Evolutionary conservation across 176 grass and related monocot genomes (phyloP).

Genomic region (Elaeis guineensis): DNA sequence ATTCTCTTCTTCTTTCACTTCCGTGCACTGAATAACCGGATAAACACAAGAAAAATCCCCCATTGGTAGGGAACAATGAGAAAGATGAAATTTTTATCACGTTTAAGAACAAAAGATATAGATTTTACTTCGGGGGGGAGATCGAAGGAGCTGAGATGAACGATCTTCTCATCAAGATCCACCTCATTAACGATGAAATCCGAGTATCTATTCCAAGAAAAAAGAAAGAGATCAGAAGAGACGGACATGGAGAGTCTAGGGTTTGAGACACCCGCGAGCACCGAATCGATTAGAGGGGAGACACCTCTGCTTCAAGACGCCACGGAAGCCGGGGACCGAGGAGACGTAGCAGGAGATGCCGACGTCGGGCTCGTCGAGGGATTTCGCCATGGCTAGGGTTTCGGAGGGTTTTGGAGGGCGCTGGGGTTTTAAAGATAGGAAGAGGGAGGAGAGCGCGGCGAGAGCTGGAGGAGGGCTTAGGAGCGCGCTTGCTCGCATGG

Average conservation of each 20-base stretch:
- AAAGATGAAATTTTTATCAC: too few relatives aligned
- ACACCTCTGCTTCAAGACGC: slow-evolving; percentile 76
- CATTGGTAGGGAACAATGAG: background rate
- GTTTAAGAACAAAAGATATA: too few relatives aligned
- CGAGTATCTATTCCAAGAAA: slow-evolving; percentile 33
- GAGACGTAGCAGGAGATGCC: slow-evolving; percentile 86
- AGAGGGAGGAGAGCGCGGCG: background rate
- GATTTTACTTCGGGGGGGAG: slow-evolving; percentile 51
- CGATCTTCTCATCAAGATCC: slow-evolving; percentile 39
- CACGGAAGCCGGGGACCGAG: slow-evolving; percentile 68
- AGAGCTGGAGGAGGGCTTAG: background rate
- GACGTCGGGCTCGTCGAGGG: slow-evolving; percentile 65
- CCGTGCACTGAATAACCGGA: slow-evolving; percentile 30
- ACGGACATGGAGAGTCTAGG: background rate
- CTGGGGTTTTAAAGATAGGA: slow-evolving; percentile 2
- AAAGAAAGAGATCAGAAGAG: background rate
- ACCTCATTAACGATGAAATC: slow-evolving; percentile 97
- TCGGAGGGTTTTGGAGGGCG: background rate
- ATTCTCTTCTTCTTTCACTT: slow-evolving; percentile 47
- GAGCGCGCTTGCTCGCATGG: background rate
- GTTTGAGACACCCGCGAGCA: background rate
- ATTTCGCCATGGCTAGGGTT: slow-evolving; percentile 44
- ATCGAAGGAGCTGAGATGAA: slow-evolving; percentile 77
- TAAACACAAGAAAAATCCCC: background rate
- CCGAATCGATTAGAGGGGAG: background rate